Evolutionary conservation across 129 eudicot genomes (phyloP), one percentile per base, ranked within the genome.

Genomic region (Ambrosia trifida): DNA sequence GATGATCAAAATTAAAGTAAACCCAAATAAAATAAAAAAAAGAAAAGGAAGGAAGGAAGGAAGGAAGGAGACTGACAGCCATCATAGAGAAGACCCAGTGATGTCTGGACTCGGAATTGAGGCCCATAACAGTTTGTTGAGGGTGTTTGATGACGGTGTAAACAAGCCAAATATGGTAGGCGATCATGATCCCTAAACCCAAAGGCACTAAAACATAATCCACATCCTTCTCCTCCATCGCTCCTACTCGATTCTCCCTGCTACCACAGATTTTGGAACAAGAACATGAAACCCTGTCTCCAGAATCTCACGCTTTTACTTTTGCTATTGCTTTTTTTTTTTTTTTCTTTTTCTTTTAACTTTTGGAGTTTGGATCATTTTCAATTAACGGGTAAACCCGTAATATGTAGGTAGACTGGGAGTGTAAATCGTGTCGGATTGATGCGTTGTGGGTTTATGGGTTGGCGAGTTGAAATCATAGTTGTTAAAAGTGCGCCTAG

Each of bases 161-260:
- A 46, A 92, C 69, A 32, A 92, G 95, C 98, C 98, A 92, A 8
- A 78, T 66, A 62, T 92, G 98, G 54, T 92, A 92, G 0, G 40
- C 2, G 7, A 75, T 60, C 66, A 92, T 56, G 13, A 92, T 63
- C 46, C 75, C 79, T 41, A 89, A 7, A n/a, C 98, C 96, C 51
- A 59, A 18, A 17, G 96, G 96, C 16, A 89, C 88, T 46, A 89
- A 45, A 11, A 89, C 54, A 20, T 60, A 72, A 58, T 89, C 96
- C 10, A 91, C 17, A 54, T 86, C 79, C 17, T 76, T 69, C 74
- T 80, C 85, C 65, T 84, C 77, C 89, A 83, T 79, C 64, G 33
- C 8, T 32, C 12, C 1, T 6, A 5, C 11, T 11, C 16, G 40
- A 60, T 73, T 68, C 68, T 63, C 74, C 56, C 68, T 63, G 70